phyloP scores from a whole-genome alignment of 1,284 basidiomycete species.

The Pascua sp. region DNA sequence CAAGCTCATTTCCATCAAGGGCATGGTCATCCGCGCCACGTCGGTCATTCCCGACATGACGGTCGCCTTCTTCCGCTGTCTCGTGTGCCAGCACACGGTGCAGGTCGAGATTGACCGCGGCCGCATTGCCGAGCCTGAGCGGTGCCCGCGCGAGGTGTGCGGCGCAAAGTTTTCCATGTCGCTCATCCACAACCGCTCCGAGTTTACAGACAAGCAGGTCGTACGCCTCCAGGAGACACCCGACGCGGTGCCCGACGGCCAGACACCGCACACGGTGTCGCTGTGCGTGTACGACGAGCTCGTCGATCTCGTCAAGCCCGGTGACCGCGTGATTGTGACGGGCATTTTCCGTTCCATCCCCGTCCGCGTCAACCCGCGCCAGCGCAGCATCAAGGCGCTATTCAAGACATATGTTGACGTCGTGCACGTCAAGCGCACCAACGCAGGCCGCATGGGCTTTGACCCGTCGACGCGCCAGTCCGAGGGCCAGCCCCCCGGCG shows the following conservation, averaged over 20 bases:
- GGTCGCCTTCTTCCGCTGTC: conserved; percentile 92
- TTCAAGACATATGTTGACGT: conserved; percentile 97
- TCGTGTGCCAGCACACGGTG: conserved; percentile 91
- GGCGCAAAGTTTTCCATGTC: conserved; percentile 82
- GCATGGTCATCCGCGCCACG: conserved; percentile 93
- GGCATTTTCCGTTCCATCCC: conserved; percentile 94
- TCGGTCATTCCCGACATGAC: conserved; percentile 99
- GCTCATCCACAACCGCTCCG: conserved; percentile 93
- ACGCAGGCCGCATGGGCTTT: conserved; percentile 65
- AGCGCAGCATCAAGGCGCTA: conserved; percentile 85
- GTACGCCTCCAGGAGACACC: conserved; percentile 95
- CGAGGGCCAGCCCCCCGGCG: conserved; percentile 58
- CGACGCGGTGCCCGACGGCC: conserved; percentile 94
- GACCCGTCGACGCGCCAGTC: conserved; percentile 72
- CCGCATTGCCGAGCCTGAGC: conserved; percentile 85
- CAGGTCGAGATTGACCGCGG: conserved; percentile 95
- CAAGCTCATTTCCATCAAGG: conserved; percentile 92
- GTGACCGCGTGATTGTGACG: conserved; percentile 84
- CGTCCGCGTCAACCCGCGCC: conserved; percentile 86
- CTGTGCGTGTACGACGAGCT: conserved; percentile 96
- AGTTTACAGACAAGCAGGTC: conserved; percentile 92
- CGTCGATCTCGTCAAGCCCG: conserved; percentile 90
- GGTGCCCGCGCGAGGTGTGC: conserved; percentile 91
- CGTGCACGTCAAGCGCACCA: conserved; percentile 81
- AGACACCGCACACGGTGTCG: conserved; percentile 95